Evolutionary conservation across 2,329 filamentous ascomycete genomes (phyloP).

Genomic region (Gaeumannomyces tritici): DNA sequence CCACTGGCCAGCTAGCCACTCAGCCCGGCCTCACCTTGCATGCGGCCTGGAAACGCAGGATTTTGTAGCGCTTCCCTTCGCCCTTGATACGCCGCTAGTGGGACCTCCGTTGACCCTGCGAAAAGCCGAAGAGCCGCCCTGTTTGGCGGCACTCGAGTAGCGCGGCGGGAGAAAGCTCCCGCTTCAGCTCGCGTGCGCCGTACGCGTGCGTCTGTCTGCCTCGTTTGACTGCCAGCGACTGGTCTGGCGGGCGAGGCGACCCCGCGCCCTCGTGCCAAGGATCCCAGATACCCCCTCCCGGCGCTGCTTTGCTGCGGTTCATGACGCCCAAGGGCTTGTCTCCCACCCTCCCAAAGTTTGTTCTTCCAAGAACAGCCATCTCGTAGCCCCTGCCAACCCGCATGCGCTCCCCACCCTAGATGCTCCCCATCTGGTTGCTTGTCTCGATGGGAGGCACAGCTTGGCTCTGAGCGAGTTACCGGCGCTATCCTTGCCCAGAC

Average conservation of each 20-base stretch:
- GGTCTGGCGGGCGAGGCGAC: too few species aligned
- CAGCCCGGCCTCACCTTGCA: too few species aligned
- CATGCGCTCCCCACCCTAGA: background rate
- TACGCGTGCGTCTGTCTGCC: too few species aligned
- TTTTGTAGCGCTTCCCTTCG: background rate
- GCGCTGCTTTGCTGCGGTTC: background rate
- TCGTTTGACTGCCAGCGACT: too few species aligned
- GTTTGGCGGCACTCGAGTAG: too few species aligned
- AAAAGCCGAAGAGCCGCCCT: background rate
- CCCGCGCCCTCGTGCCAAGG: background rate
- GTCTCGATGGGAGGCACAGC: background rate
- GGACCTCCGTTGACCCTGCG: background rate
- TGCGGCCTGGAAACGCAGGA: too few species aligned
- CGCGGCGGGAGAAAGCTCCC: too few species aligned
- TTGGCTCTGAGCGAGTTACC: background rate
- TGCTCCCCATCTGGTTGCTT: background rate
- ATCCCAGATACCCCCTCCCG: background rate
- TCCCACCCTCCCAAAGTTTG: background rate
- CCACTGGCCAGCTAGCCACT: background rate
- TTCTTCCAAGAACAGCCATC: too few species aligned
- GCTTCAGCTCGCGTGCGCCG: too few species aligned
- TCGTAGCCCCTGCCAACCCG: too few species aligned
- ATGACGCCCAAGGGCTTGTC: background rate
- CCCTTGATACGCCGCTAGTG: background rate
- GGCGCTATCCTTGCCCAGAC: background rate